Evolutionary conservation across 257 asterid genomes (phyloP), one percentile per base, ranked within the genome.

Genomic region (Plantago elongata): DNA sequence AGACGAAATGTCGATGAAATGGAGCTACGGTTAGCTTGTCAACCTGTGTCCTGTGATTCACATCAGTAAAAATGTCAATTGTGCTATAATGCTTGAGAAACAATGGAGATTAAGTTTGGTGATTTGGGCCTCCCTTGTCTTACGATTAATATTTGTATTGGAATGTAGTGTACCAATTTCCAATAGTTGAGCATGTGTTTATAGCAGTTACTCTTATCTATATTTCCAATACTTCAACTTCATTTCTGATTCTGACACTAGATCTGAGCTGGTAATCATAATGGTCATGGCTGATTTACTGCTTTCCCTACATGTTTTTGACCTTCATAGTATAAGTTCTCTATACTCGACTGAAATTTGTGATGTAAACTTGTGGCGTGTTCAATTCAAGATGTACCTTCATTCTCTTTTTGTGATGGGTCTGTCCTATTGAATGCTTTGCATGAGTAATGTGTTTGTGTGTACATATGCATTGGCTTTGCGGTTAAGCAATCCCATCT

Each of bases 401-500:
- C 40, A 34, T 34, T 34, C 40, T 34, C 40, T 34, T 34, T 34
- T 34, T 34, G 40, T 34, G 40, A 34, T 34, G 40, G 8, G 5
- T 34, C 40, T 34, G 7, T 34, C 8, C 1, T 34, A 6, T 34
- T 34, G 40, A 4, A 34, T 34, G 40, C 16, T 61, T 29, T 45
- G 40, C 45, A 9, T 56, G 46, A 56, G 10, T 14, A 7, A 5
- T 34, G 40, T 34, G 40, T 34, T 34, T 5, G 40, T 34, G 7
- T 34, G 40, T 34, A 34, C 40, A 34, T 7, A 3, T 5, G 40
- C 3, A 5, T 64, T 51, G 17, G 34, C 29, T 10, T 64, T 10
- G 45, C 38, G 49, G 52, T 52, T 18, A 42, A 67, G 63, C 47
- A 43, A 45, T 67, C 45, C 13, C 51, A 64, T 43, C 54, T 65